phyloP scores from a whole-genome alignment of 208 protist species.

The Strigomonas culicis region DNA sequence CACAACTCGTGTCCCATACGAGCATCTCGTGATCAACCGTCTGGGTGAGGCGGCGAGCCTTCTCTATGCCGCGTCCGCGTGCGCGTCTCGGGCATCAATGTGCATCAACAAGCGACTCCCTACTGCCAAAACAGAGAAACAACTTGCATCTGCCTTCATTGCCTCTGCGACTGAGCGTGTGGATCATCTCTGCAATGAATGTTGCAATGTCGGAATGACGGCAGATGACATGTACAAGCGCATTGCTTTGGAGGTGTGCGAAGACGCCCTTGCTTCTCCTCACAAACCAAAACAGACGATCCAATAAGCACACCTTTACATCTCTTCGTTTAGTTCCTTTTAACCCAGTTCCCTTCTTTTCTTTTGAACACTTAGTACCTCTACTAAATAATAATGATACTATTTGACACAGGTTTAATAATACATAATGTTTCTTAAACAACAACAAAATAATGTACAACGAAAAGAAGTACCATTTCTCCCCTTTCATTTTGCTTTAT shows the following conservation, averaged over 20 bases:
- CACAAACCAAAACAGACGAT: no score
- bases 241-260: constrained; percentile 74
- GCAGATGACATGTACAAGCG: constrained; percentile 83
- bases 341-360: constrained; percentile 1
- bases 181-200: constrained; percentile 46
- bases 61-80: constrained; percentile 77
- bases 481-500: neutral
- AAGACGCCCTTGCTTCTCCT: constrained; percentile 39
- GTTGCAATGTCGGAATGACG: constrained; percentile 72
- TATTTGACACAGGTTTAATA: neutral
- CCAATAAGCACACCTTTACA: constrained; percentile 7
- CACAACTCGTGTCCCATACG: constrained; percentile 54
- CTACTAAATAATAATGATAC: neutral
- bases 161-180: constrained; percentile 43
- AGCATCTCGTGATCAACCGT: constrained; percentile 80
- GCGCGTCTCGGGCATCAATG: constrained; percentile 72
- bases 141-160: constrained; percentile 70
- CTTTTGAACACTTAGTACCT: constrained; percentile 7
- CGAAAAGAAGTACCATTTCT: neutral
- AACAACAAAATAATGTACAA: neutral
- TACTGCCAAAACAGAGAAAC: constrained; percentile 63
- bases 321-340: constrained; percentile 8
- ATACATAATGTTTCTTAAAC: neutral
- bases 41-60: constrained; percentile 73
- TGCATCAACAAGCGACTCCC: constrained; percentile 61